Evolutionary conservation across 495 filamentous ascomycete species (phyloP), one percentile per base, ranked within the genome.

Genomic region (Penicillium atrosanguineum): DNA sequence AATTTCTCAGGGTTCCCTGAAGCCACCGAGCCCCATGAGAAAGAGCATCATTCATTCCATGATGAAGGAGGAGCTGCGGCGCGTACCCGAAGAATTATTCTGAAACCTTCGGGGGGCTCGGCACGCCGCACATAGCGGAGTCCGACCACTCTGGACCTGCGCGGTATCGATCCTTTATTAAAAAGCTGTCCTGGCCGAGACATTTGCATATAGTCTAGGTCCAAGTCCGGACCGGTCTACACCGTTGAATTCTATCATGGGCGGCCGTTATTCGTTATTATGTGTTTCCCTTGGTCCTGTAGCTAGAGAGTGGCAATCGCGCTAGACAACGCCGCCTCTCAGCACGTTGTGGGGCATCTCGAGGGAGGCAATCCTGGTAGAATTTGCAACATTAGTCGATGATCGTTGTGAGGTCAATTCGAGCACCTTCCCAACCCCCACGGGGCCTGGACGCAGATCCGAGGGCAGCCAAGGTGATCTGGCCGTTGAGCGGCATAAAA

Each of bases 61-160:
- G 16, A 38, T 12, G 26, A 46, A 55, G 34, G 51, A 44, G 54
- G 31, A 44, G 20, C 21, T 42, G 34, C 40, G 38, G 57, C 52
- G 56, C 53, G 43, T 49, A 42, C 34, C 19, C 50, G 55, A 51
- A 58, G 50, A 52, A 53, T 61, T 52, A 51, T 41, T 61, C 41
- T 67, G 63, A 67, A 67, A 67, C 63, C 44, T 40, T 36, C 40
- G 54, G 34, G 21, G 53, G 48, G 42, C 53, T 58, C 51, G 57
- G 52, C 54, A 49, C 48, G 31, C 55, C 53, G 50, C 25, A 31
- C 42, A 42, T 43, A 50, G 52, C 39, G 56, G 45, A 53, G 46
- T 26, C 38, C 12, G 14, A 39, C 8, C 37, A n/a, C 6, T 18
- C 38, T 7, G 19, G n/a, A 40, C 9, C 16, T 40, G n/a, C 16